Percentiles rank a stretch among this genome's conserved stretches.
phyloP scores from a whole-genome alignment of 2,329 filamentous ascomycete genomes.

The Penicillium frequentans region DNA sequence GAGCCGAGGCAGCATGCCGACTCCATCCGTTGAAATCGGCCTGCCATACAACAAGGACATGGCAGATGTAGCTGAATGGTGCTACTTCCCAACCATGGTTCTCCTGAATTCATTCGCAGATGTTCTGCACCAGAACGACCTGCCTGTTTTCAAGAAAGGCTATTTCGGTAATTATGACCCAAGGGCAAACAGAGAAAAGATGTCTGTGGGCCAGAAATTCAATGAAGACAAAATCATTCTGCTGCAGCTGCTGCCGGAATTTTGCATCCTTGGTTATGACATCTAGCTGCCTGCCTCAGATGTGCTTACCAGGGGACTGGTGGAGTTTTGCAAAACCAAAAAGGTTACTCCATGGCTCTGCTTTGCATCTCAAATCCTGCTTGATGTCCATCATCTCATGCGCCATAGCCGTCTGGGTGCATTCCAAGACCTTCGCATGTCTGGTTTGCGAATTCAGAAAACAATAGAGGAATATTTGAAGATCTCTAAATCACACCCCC shows the following conservation, averaged over 20 bases:
- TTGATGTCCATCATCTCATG: slow-evolving; percentile 38
- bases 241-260: slow-evolving; percentile 1
- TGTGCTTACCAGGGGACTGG: slow-evolving; percentile 30
- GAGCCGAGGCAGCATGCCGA: too few relatives aligned
- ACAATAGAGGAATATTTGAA: slow-evolving; percentile 26
- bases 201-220: slow-evolving; percentile 31
- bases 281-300: slow-evolving; percentile 27
- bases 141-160: slow-evolving; percentile 28
- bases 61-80: slow-evolving; percentile 28
- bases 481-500: slow-evolving; percentile 20
- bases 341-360: slow-evolving; percentile 26
- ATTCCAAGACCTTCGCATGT: slow-evolving; percentile 26
- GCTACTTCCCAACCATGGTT: slow-evolving; percentile 19
- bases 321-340: slow-evolving; percentile 27
- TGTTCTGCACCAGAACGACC: slow-evolving; percentile 18
- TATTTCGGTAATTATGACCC: slow-evolving; percentile 33
- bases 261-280: slow-evolving; percentile 11
- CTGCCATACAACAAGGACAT: slow-evolving; percentile 28
- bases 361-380: slow-evolving; percentile 34
- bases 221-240: slow-evolving; percentile 37
- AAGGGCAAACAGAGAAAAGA: slow-evolving; percentile 27
- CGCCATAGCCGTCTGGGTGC: slow-evolving; percentile 21
- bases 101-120: slow-evolving; percentile 23
- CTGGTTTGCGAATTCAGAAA: slow-evolving; percentile 27
- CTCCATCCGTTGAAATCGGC: slow-evolving; percentile 24